Evolutionary conservation across 805 yeast genomes (phyloP).

Genomic region (Candida easanensis): DNA sequence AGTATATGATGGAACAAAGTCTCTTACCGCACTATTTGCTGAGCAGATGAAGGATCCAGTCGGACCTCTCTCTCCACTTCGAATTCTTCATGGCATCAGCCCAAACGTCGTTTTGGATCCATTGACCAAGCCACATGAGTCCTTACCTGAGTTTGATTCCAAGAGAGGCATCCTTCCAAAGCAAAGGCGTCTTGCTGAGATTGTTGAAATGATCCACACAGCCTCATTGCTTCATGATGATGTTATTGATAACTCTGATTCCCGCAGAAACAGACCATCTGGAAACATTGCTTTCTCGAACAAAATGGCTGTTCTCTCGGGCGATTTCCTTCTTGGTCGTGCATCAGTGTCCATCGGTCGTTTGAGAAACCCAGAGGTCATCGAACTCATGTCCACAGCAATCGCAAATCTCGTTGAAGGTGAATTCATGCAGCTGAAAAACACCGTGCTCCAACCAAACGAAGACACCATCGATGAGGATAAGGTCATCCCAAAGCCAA

Average conservation of each 20-base stretch:
- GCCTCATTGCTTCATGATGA: constrained; percentile 95
- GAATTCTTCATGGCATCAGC: constrained; percentile 83
- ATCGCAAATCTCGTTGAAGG: constrained; percentile 98
- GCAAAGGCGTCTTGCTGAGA: constrained; percentile 93
- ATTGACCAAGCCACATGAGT: constrained; percentile 73
- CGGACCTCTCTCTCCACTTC: constrained; percentile 74
- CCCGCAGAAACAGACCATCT: constrained; percentile 85
- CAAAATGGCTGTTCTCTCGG: constrained; percentile 96
- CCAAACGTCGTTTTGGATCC: constrained; percentile 84
- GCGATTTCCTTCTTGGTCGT: constrained; percentile 91
- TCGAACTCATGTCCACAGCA: constrained; percentile 90
- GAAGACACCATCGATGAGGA: constrained; percentile 47
- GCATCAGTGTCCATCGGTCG: constrained; percentile 96
- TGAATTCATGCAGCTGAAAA: constrained; percentile 97
- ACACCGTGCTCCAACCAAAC: constrained; percentile 68
- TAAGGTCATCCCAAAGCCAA: constrained; percentile 47
- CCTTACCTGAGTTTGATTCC: constrained; percentile 57
- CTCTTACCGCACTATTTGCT: constrained; percentile 47
- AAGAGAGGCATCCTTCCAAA: constrained; percentile 83
- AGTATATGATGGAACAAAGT: constrained; percentile 57
- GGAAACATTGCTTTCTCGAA: constrained; percentile 94
- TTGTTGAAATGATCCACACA: constrained; percentile 97
- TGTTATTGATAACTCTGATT: constrained; percentile 86
- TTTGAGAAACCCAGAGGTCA: constrained; percentile 93
- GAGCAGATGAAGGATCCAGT: constrained; percentile 32